These are phyloP conservation scores for Funneliformis mosseae DNA, from an alignment of 192 early-diverging fungal species.

Conservation along the genomic window DNA sequence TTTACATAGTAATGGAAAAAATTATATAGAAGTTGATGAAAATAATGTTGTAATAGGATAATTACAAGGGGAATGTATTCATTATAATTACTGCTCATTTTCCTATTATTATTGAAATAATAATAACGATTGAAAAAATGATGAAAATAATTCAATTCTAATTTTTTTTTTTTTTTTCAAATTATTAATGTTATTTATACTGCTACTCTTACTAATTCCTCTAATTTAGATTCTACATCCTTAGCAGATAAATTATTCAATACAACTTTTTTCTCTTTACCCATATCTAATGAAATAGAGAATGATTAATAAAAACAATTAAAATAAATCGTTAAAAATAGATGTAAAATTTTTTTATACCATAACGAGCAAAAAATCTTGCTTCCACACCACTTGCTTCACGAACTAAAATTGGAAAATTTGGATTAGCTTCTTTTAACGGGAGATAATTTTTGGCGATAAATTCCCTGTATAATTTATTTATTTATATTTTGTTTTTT, in stretches of 20 bases:
- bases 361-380: slow-evolving; percentile 87
- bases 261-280: slow-evolving; percentile 75
- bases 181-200: not conserved
- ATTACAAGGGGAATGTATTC: not conserved
- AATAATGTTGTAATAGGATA: not conserved
- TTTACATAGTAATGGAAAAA: slow-evolving; percentile 41
- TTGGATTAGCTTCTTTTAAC: slow-evolving; percentile 86
- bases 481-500: no score
- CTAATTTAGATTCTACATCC: slow-evolving; percentile 74
- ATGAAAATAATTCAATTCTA: not conserved
- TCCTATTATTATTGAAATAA: not conserved
- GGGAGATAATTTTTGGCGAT: slow-evolving; percentile 76
- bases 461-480: slow-evolving; percentile 68
- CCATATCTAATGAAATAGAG: slow-evolving; percentile 62
- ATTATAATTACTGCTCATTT: no score
- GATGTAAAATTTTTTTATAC: slow-evolving; percentile 49
- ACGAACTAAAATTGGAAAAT: slow-evolving; percentile 87
- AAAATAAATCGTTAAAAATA: not conserved
- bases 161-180: not conserved
- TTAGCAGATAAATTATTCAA: slow-evolving; percentile 73
- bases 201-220: slow-evolving; percentile 52
- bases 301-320: slow-evolving; percentile 9
- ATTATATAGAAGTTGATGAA: slow-evolving; percentile 36
- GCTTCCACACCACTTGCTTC: slow-evolving; percentile 85
- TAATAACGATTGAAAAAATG: not conserved